Percentiles rank a stretch among this genome's conserved stretches.
Evolutionary conservation across 148 eudicot genomes (phyloP).

Genomic region (Rhododendron griersonianum): DNA sequence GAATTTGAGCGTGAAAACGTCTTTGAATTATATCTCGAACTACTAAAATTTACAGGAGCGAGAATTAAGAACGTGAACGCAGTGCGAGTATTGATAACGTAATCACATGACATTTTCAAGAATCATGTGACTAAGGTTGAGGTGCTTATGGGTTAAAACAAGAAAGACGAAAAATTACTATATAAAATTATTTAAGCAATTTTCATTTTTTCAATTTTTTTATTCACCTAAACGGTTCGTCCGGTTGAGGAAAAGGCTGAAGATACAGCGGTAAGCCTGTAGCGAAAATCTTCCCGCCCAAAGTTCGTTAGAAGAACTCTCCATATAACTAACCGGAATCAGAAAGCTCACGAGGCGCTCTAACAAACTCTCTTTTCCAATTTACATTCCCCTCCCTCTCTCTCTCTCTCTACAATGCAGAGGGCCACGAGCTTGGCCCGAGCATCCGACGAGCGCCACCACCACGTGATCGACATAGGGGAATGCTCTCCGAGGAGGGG

Average conservation of each 20-base stretch:
- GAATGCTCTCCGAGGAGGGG: not conserved
- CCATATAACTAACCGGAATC: not conserved
- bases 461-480: not conserved
- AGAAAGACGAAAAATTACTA: no score
- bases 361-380: not conserved
- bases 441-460: not conserved
- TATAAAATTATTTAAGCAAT: no score
- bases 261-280: not conserved
- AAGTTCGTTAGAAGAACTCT: not conserved
- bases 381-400: not conserved
- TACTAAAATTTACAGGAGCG: no score
- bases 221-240: not conserved
- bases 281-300: not conserved
- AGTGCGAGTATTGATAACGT: no score
- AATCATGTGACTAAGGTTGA: not conserved
- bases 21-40: no score
- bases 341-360: not conserved
- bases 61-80: no score
- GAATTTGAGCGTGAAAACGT: no score
- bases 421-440: constrained; percentile 6
- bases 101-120: no score
- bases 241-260: not conserved
- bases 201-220: no score
- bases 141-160: no score
- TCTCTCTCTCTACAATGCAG: constrained; percentile 5